Percentiles rank a stretch among this genome's conserved stretches.
phyloP scores from a whole-genome alignment of 2,329 filamentous ascomycete genomes.

The Hypoxylon sp. region DNA sequence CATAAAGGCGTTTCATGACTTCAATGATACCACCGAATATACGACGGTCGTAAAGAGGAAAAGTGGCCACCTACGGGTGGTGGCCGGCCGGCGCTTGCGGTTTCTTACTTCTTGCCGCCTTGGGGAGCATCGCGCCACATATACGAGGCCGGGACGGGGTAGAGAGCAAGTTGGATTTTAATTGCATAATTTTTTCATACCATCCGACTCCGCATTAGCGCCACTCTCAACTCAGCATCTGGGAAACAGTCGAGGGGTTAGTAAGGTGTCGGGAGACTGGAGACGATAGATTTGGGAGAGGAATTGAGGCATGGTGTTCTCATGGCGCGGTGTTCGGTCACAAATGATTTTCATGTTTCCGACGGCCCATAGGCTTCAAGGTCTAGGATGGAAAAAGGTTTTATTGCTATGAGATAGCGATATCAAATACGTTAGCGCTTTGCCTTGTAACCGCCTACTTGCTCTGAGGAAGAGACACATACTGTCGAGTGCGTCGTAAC shows the following conservation, averaged over 20 bases:
- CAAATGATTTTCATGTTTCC: conserved; percentile 28
- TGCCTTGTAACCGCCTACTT: conserved; percentile 8
- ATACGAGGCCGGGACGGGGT: conserved; percentile 9
- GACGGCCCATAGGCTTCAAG: conserved; percentile 15
- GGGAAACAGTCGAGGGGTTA: conserved; percentile 8
- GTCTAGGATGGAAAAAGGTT: conserved; percentile 21
- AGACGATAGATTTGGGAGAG: conserved; percentile 12
- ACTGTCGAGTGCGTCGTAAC: conserved; percentile 34
- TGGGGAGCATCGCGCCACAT: conserved; percentile 12
- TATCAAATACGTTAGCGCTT: conserved; percentile 33
- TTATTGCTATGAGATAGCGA: conserved; percentile 37
- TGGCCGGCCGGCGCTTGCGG: conserved; percentile 4
- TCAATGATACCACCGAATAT: conserved; percentile 38
- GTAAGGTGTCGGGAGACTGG: conserved; percentile 7
- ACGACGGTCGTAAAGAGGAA: conserved; percentile 37
- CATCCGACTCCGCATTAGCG: conserved; percentile 6
- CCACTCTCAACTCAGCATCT: conserved; percentile 23
- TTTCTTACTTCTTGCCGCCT: conserved; percentile 12
- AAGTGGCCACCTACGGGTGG: conserved; percentile 14
- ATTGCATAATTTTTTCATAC: conserved; percentile 40
- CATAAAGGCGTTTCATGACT: conserved; percentile 36
- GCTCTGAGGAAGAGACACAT: conserved; percentile 21
- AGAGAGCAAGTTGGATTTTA: conserved; percentile 28
- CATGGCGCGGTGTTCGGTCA: conserved; percentile 22
- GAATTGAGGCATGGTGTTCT: conserved; percentile 15